A percentile compares a stretch with the other conserved stretches of the same genome.
Conservation (phyloP, 164 flowering plant species). For the Aristolochia fimbriata region DNA sequence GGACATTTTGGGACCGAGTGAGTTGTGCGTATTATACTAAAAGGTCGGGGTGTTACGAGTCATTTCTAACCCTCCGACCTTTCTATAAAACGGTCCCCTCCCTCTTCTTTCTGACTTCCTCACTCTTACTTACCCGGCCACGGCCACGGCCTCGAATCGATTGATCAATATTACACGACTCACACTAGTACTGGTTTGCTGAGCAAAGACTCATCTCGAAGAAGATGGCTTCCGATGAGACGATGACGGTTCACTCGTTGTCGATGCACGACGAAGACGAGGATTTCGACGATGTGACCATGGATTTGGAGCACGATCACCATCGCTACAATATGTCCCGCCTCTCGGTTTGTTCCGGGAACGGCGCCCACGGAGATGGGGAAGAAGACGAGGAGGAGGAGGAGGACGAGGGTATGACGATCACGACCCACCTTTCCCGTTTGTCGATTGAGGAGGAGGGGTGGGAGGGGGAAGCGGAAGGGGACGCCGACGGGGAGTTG, state of each 20-base stretch:
- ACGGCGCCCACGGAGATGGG: conserved; percentile 9
- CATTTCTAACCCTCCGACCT: too few relatives aligned
- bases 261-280: conserved; percentile 16
- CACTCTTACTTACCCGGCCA: too few relatives aligned
- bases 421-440: conserved; percentile 19
- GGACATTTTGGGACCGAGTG: too few relatives aligned
- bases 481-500: conserved; percentile 38
- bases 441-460: conserved; percentile 26
- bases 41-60: too few relatives aligned
- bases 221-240: conserved; percentile 26
- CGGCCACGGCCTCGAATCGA: too few relatives aligned
- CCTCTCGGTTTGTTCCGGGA: conserved; percentile 30
- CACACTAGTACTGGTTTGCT: too few relatives aligned
- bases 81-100: neutral
- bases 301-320: neutral
- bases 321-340: conserved; percentile 25
- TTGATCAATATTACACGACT: too few relatives aligned
- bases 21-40: too few relatives aligned
- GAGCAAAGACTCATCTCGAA: too few relatives aligned
- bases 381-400: conserved; percentile 12
- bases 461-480: conserved; percentile 19
- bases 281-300: conserved; percentile 7
- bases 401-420: conserved; percentile 9
- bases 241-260: conserved; percentile 17
- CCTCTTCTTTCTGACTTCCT: neutral